Conservation (phyloP, 2,329 filamentous ascomycete genomes). For the Sporothrix brasiliensis region DNA sequence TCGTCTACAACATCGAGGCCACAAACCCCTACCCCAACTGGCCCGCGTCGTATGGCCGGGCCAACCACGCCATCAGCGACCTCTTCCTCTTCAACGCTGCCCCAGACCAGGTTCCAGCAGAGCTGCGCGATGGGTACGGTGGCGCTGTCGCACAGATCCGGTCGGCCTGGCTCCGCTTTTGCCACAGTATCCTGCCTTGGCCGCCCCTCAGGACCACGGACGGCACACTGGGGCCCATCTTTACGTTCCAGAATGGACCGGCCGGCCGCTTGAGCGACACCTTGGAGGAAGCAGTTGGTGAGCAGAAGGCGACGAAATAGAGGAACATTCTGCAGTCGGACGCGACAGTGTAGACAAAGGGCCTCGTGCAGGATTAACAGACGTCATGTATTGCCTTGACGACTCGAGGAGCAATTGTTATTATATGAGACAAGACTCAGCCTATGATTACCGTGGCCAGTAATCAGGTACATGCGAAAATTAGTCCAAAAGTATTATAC, state of each 20-base stretch:
- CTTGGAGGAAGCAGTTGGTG: background rate
- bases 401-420: background rate
- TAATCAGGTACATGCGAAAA: background rate
- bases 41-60: background rate
- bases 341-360: too few species aligned
- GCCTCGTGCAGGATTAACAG: too few species aligned
- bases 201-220: background rate
- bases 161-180: background rate
- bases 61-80: constrained; percentile 5
- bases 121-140: background rate
- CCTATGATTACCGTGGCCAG: background rate
- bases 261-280: background rate
- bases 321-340: too few species aligned
- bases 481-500: background rate
- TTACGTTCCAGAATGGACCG: background rate
- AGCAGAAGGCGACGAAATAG: too few species aligned
- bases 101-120: background rate
- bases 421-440: background rate
- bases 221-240: background rate
- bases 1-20: constrained; percentile 1
- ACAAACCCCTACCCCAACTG: background rate
- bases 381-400: too few species aligned
- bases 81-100: background rate
- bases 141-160: background rate
- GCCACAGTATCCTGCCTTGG: background rate